Evolutionary conservation across 176 grass and related monocot species (phyloP).

Genomic region (Rhynchospora tenuis): DNA sequence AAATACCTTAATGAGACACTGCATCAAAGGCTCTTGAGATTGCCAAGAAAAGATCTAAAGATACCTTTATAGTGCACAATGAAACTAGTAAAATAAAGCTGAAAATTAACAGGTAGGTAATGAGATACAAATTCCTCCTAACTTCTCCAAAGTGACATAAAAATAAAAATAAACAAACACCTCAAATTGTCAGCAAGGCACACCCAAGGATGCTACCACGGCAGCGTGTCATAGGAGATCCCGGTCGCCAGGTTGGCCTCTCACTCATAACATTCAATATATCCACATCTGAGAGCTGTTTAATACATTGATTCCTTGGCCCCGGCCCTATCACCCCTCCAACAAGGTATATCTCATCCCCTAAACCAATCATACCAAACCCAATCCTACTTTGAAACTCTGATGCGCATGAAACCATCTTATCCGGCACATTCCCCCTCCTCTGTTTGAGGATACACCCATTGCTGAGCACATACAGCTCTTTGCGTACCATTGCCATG

Average conservation of each 20-base stretch:
- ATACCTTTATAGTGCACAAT: not conserved
- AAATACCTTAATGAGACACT: not conserved
- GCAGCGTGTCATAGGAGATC: conserved; percentile 79
- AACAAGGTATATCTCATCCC: conserved; percentile 70
- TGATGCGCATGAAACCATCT: conserved; percentile 76
- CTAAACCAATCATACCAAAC: conserved; percentile 83
- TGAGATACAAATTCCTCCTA: not conserved
- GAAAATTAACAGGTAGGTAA: not conserved
- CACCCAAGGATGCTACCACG: conserved; percentile 78
- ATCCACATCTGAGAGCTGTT: conserved; percentile 76
- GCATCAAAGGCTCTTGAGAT: not conserved
- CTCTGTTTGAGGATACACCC: conserved; percentile 88
- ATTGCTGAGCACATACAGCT: conserved; percentile 86
- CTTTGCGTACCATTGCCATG: conserved; percentile 73
- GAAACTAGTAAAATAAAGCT: conserved; percentile 4
- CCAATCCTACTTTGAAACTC: conserved; percentile 91
- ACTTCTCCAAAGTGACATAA: not conserved
- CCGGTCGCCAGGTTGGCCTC: conserved; percentile 70
- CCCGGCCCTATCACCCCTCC: conserved; percentile 94
- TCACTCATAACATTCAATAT: conserved; percentile 71
- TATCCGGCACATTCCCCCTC: conserved; percentile 56
- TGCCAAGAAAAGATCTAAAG: not conserved
- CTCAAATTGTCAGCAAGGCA: conserved; percentile 76
- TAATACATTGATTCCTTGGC: conserved; percentile 92
- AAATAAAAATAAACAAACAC: conserved; percentile 5